Evolutionary conservation across 116 monocot species (phyloP), one percentile per base, ranked within the genome.

Genomic region (Dioscorea cayenensis): DNA sequence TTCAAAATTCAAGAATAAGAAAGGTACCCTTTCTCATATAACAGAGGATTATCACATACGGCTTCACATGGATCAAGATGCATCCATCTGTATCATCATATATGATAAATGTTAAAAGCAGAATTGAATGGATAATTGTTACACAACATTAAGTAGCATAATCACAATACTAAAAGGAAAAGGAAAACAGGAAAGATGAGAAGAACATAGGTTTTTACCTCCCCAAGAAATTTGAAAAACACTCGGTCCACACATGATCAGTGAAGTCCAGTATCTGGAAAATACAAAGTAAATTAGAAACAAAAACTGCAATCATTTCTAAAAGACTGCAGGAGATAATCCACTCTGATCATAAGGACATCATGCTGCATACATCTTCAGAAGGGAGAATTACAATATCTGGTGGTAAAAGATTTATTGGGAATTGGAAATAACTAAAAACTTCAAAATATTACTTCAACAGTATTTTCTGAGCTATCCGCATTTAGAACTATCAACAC

Each of bases 61-160:
- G 87, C 95, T 84, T 95, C 95, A 64, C 95, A 95, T 70, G 92
- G 92, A 80, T 95, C 95, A 68, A 95, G 89, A 85, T 95, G 95
- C 87, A 95, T 95, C 95, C 95, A 95, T 75, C 95, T 95, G 65
- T 35, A 80, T 20, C 55, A 48, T 27, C 51, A 86, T 21, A 63
- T 27, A 63, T 77, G 8, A 51, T 14, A 51, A 51, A 51, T 17
- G 3, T 18, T 16, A 55, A 55, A 55, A 19, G n/a, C 32, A 55
- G 5, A 55, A 55, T 32, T 68, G 36, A 11, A 6, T 62, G 21
- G 23, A 9, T 11, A 22, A 20, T 17, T 22, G 5, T 23, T 22
- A 62, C 18, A 20, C 17, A 62, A 13, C 10, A 68, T 23, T 28
- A 68, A 32, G 32, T 32, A 32, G 3, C 32, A 32, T 32, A 32